These are phyloP conservation scores for Melaleuca alternifolia DNA, from an alignment of 345 rosid genomes.

Conservation along the genomic window DNA sequence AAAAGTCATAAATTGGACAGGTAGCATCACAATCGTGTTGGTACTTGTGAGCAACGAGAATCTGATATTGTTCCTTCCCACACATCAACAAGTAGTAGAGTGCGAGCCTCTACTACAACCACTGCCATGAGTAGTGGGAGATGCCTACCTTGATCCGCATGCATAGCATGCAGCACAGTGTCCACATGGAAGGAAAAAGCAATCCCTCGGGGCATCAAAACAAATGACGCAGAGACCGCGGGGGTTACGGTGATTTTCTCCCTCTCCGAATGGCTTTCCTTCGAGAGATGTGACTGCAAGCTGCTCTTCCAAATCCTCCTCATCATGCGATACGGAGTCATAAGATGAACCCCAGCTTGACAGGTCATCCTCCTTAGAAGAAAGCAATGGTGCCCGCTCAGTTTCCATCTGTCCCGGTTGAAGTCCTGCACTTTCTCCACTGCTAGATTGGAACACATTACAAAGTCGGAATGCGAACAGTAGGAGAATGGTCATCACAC, in stretches of 20 bases:
- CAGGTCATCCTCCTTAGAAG: slow-evolving; percentile 32
- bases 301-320: slow-evolving; percentile 26
- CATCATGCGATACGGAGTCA: slow-evolving; percentile 38
- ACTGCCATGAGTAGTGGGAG: not conserved
- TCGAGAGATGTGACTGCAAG: slow-evolving; percentile 4
- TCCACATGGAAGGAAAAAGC: slow-evolving; percentile 72
- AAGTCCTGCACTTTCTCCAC: not conserved
- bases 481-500: slow-evolving; percentile 27
- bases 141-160: slow-evolving; percentile 45
- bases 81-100: not conserved
- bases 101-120: not conserved
- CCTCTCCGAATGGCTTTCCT: slow-evolving; percentile 13
- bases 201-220: slow-evolving; percentile 37
- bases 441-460: slow-evolving; percentile 3
- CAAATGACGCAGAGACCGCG: slow-evolving; percentile 26
- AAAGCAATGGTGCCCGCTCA: slow-evolving; percentile 29
- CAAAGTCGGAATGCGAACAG: slow-evolving; percentile 19
- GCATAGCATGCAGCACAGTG: slow-evolving; percentile 50
- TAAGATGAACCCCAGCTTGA: slow-evolving; percentile 46
- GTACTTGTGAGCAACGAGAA: too few species aligned
- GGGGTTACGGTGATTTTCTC: slow-evolving; percentile 19
- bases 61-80: not conserved
- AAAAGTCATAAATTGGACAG: not conserved
- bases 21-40: not conserved
- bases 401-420: slow-evolving; percentile 5